phyloP scores from a whole-genome alignment of 2,329 filamentous ascomycete species.

The Didymella arachidicola region DNA sequence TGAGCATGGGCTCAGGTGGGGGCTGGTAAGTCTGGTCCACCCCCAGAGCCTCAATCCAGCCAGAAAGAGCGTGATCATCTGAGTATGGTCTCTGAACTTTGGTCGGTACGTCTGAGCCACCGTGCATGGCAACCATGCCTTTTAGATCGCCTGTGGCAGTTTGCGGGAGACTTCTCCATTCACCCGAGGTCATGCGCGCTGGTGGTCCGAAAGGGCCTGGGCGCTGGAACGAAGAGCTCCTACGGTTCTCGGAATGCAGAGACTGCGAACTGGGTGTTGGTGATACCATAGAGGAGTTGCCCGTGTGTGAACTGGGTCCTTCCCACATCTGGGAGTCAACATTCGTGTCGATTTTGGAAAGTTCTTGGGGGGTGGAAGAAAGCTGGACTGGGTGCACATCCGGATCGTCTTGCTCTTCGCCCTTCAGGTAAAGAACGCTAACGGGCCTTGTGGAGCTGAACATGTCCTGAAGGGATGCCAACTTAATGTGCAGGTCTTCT shows the following conservation, averaged over 20 bases:
- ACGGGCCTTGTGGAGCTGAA: slow-evolving; percentile 83
- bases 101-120: slow-evolving; percentile 60
- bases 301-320: slow-evolving; percentile 61
- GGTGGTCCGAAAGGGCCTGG: slow-evolving; percentile 54
- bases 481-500: slow-evolving; percentile 80
- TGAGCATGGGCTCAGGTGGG: slow-evolving; percentile 73
- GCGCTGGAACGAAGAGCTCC: slow-evolving; percentile 55
- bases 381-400: slow-evolving; percentile 80
- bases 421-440: slow-evolving; percentile 79
- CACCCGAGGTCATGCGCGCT: slow-evolving; percentile 56
- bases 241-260: slow-evolving; percentile 51
- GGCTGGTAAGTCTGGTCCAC: slow-evolving; percentile 88
- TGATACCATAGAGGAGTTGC: slow-evolving; percentile 62
- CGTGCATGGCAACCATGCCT: slow-evolving; percentile 52
- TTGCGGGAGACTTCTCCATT: slow-evolving; percentile 68
- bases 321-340: slow-evolving; percentile 58
- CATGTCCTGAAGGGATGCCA: slow-evolving; percentile 84
- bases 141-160: slow-evolving; percentile 61
- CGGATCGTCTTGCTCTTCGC: slow-evolving; percentile 79
- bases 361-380: slow-evolving; percentile 70
- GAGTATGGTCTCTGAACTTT: slow-evolving; percentile 66
- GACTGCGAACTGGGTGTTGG: slow-evolving; percentile 59
- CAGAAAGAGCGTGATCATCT: slow-evolving; percentile 71
- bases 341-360: slow-evolving; percentile 60
- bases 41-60: slow-evolving; percentile 89